Conservation (phyloP, 306 rosid species). For the Macrotyloma uniflorum region DNA sequence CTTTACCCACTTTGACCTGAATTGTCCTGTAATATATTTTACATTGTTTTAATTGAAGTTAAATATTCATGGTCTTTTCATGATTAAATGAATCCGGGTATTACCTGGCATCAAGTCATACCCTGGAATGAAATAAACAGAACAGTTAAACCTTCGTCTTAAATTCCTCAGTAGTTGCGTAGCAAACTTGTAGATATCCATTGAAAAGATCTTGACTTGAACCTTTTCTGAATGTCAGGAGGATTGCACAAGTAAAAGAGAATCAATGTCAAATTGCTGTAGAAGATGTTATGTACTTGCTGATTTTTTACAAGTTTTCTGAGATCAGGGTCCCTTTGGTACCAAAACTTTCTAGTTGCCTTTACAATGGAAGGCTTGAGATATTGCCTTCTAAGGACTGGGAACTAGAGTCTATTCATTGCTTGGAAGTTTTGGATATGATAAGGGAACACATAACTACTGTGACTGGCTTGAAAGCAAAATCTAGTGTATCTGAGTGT, state of each 20-base stretch:
- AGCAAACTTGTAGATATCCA: constrained; percentile 15
- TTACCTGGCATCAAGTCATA: constrained; percentile 39
- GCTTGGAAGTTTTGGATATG: constrained; percentile 75
- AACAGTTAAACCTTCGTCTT: constrained; percentile 6
- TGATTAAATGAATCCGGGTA: constrained; percentile 29
- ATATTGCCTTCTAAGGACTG: constrained; percentile 90
- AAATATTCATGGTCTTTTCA: constrained; percentile 4
- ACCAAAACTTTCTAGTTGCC: constrained; percentile 83
- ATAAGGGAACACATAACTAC: constrained; percentile 77
- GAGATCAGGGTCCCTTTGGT: constrained; percentile 85
- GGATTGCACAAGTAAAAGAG: constrained; percentile 90
- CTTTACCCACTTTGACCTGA: not conserved
- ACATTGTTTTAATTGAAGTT: constrained; percentile 20
- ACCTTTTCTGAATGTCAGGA: constrained; percentile 66
- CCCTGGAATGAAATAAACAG: constrained; percentile 35
- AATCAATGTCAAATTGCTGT: constrained; percentile 75
- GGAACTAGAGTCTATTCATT: constrained; percentile 87
- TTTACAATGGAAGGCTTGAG: constrained; percentile 88
- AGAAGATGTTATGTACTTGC: constrained; percentile 86
- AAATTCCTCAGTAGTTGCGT: constrained; percentile 26
- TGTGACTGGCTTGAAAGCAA: constrained; percentile 81
- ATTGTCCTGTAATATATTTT: not conserved
- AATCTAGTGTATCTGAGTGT: constrained; percentile 75
- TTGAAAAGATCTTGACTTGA: constrained; percentile 35
- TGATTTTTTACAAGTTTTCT: constrained; percentile 77